phyloP scores from a whole-genome alignment of 805 yeast species.

The Alloascoidea africana region DNA sequence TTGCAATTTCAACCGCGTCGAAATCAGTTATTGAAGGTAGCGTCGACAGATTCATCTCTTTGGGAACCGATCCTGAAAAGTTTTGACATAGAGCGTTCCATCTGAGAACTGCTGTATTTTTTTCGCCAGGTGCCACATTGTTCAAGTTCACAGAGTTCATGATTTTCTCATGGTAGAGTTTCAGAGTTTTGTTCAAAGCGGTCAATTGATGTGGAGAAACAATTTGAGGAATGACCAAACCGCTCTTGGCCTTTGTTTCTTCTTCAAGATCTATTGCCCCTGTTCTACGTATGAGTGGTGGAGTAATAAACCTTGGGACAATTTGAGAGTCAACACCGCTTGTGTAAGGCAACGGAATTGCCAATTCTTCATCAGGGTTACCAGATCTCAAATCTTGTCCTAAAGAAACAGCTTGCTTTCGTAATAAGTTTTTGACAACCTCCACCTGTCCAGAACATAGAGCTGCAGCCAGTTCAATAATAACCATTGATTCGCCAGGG shows the following conservation, averaged over 20 bases:
- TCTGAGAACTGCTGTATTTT: constrained; percentile 1
- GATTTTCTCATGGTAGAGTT: not conserved
- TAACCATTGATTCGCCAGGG: constrained; percentile 49
- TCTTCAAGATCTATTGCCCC: not conserved
- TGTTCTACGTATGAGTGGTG: not conserved
- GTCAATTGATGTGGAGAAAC: not conserved
- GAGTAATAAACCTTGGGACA: not conserved
- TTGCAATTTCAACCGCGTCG: constrained; percentile 17
- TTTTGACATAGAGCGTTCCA: too few relatives aligned
- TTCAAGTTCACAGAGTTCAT: not conserved
- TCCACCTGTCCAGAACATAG: not conserved
- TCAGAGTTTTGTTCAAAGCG: not conserved
- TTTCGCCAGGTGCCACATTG: not conserved
- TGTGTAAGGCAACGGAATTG: not conserved
- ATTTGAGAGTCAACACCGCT: not conserved
- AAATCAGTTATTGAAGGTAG: constrained; percentile 12
- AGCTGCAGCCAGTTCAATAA: constrained; percentile 48
- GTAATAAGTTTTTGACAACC: not conserved
- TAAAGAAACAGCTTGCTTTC: not conserved
- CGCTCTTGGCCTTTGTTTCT: not conserved
- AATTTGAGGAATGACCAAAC: not conserved
- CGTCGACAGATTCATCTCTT: constrained; percentile 4
- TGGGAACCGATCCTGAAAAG: not conserved
- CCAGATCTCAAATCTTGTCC: too few relatives aligned
- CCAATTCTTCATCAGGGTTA: too few relatives aligned